Percentiles rank a stretch among this genome's conserved stretches.
Evolutionary conservation across 805 yeast genomes (phyloP).

Genomic region (Komagataella ulmi): DNA sequence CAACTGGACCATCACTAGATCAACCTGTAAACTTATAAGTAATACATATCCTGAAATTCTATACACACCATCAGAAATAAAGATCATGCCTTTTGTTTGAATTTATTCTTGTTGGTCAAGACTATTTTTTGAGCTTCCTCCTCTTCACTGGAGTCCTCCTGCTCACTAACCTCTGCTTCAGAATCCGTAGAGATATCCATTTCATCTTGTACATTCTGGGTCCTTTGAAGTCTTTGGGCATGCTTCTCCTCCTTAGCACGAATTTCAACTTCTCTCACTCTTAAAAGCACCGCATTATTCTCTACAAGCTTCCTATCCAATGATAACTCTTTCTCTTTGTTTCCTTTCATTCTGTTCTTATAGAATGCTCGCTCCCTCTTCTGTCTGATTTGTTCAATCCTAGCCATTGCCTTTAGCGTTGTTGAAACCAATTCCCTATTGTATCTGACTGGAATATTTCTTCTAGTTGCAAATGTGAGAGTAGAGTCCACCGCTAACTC

Average conservation of each 20-base stretch:
- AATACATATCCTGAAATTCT: not conserved
- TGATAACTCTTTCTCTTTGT: conserved; percentile 74
- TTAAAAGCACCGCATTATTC: conserved; percentile 76
- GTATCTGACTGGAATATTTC: conserved; percentile 96
- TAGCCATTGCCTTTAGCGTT: conserved; percentile 87
- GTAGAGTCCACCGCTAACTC: conserved; percentile 97
- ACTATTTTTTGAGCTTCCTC: not conserved
- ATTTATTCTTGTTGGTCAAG: not conserved
- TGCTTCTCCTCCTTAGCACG: conserved; percentile 62
- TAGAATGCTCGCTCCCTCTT: conserved; percentile 97
- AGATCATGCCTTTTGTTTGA: not conserved
- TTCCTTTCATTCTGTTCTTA: conserved; percentile 98
- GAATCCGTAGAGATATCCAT: conserved; percentile 24
- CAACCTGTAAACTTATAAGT: not conserved
- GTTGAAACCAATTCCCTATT: conserved; percentile 93
- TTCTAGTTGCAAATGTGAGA: conserved; percentile 89
- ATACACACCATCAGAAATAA: not conserved
- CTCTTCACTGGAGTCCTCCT: conserved; percentile 31
- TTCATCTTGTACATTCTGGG: conserved; percentile 28
- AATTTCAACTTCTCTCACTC: conserved; percentile 87
- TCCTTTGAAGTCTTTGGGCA: conserved; percentile 43
- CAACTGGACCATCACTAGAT: not conserved
- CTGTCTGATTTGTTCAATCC: conserved; percentile 91
- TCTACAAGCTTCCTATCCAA: conserved; percentile 84
- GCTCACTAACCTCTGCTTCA: conserved; percentile 27